A percentile compares a stretch with the other conserved stretches of the same genome.
Evolutionary conservation across 2,329 filamentous ascomycete species (phyloP).

Genomic region (Beauveria medogensis): DNA sequence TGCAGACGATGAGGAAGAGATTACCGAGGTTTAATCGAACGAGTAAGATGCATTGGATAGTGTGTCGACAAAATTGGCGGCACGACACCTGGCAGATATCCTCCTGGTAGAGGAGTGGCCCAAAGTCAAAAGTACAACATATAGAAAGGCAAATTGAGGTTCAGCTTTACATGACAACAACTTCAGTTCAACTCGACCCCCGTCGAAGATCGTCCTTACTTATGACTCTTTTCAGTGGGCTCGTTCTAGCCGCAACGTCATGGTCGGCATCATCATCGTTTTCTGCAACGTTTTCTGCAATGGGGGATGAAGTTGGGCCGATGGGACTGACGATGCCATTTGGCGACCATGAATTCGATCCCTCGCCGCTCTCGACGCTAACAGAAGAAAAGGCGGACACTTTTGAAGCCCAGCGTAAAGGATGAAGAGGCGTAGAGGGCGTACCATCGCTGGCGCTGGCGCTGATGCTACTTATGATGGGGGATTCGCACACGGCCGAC

Average conservation of each 20-base stretch:
- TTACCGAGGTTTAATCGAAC: constrained; percentile 42
- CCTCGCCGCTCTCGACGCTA: not conserved
- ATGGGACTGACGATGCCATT: constrained; percentile 4
- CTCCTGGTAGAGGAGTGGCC: not conserved
- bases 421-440: not conserved
- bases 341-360: not conserved
- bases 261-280: not conserved
- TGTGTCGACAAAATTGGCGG: not conserved
- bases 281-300: not conserved
- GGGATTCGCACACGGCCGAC: not conserved
- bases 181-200: no score
- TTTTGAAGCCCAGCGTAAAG: not conserved
- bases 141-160: not conserved
- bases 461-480: not conserved
- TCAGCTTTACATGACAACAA: not conserved
- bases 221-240: not conserved
- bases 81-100: not conserved
- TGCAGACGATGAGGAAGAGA: constrained; percentile 43
- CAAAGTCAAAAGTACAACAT: not conserved
- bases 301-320: not conserved
- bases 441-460: not conserved
- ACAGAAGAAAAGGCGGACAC: not conserved
- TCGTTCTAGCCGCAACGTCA: not conserved
- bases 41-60: not conserved
- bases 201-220: not conserved